phyloP scores from a whole-genome alignment of 768 basidiomycete species.

The Macrolepiota fuliginosa region DNA sequence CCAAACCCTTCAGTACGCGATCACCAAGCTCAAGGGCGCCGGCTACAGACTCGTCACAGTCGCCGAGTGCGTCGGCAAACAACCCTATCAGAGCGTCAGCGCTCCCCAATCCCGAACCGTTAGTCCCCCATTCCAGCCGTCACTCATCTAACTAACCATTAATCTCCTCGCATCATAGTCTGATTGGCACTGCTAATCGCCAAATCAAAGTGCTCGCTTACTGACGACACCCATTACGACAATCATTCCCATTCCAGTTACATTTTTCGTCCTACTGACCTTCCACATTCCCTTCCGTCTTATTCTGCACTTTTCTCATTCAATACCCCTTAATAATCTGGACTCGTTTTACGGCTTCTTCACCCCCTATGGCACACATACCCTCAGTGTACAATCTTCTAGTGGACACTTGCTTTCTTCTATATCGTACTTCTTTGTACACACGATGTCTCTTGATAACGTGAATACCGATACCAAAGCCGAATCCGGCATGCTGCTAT shows the following conservation, averaged over 20 bases:
- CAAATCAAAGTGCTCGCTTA: too few species aligned
- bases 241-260: too few species aligned
- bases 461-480: not conserved
- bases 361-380: not conserved
- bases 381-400: not conserved
- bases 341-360: not conserved
- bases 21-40: conserved; percentile 28
- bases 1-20: conserved; percentile 32
- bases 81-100: conserved; percentile 28
- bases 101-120: conserved; percentile 23
- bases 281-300: not conserved
- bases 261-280: too few species aligned
- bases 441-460: not conserved
- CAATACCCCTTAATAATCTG: not conserved
- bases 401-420: not conserved
- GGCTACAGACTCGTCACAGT: conserved; percentile 37
- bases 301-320: not conserved
- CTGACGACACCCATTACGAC: too few species aligned
- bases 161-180: conserved; percentile 11
- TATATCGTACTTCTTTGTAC: not conserved
- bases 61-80: conserved; percentile 32
- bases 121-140: conserved; percentile 10
- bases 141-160: not conserved
- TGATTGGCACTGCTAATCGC: conserved; percentile 24
- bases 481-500: not conserved